Conservation (phyloP, 306 rosid genomes). For the Arachis hypogaea region DNA sequence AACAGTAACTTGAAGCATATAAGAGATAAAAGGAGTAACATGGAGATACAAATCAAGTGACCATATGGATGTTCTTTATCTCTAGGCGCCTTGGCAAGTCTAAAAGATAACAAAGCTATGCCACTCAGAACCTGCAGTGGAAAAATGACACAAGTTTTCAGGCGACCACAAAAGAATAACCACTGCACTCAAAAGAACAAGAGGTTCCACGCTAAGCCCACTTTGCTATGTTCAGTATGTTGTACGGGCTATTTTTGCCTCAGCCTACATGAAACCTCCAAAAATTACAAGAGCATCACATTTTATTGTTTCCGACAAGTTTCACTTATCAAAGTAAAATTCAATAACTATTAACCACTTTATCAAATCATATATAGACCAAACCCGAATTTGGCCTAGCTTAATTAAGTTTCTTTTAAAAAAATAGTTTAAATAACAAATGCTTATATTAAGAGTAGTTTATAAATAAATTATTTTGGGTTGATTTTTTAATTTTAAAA, state of each 20-base stretch:
- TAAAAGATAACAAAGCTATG: conserved; percentile 81
- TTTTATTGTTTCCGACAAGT: background rate
- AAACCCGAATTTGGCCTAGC: background rate
- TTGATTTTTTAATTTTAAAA: no score
- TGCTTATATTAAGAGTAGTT: no score
- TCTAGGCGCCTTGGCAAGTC: conserved; percentile 84
- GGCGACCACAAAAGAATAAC: background rate
- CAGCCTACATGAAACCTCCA: background rate
- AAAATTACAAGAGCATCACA: background rate
- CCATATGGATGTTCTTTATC: conserved; percentile 99
- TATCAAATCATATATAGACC: background rate
- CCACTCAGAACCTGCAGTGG: conserved; percentile 89
- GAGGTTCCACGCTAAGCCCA: background rate
- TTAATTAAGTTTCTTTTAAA: no score
- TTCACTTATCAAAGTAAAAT: background rate
- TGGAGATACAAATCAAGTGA: conserved; percentile 95
- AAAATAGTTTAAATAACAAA: no score
- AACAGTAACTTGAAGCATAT: conserved; percentile 31
- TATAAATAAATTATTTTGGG: no score
- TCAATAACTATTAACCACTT: background rate
- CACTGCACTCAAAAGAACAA: background rate
- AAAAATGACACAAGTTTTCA: background rate
- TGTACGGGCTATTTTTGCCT: background rate
- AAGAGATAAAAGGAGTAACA: conserved; percentile 71
- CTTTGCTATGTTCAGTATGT: background rate